Evolutionary conservation across 257 asterid genomes (phyloP).

Genomic region (Primulina eburnea): DNA sequence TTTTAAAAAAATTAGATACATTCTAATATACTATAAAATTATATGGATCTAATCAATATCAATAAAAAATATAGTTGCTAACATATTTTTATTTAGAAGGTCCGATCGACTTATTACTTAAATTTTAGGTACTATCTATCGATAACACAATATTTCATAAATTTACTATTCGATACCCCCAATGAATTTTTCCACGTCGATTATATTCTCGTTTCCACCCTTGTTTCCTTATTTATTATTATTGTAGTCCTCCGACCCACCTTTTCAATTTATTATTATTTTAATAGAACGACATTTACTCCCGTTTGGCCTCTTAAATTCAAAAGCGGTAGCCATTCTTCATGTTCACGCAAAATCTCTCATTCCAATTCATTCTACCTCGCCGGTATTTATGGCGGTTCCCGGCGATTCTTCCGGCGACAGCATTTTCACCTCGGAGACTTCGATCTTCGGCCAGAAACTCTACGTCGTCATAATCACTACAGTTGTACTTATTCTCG

Average conservation of each 20-base stretch:
- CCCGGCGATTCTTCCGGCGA: conserved; percentile 36
- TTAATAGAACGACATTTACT: neutral
- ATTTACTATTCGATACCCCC: too few relatives aligned
- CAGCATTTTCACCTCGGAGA: conserved; percentile 40
- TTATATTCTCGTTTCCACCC: too few relatives aligned
- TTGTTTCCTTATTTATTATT: too few relatives aligned
- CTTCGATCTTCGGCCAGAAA: conserved; percentile 69
- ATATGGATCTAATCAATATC: too few relatives aligned
- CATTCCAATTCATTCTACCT: conserved; percentile 8
- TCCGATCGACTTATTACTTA: too few relatives aligned
- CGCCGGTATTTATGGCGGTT: conserved; percentile 47
- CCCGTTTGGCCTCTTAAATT: neutral
- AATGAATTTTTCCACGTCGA: too few relatives aligned
- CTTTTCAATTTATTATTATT: neutral
- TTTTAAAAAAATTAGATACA: too few relatives aligned
- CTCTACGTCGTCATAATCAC: conserved; percentile 59
- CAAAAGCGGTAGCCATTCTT: conserved; percentile 14
- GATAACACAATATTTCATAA: too few relatives aligned
- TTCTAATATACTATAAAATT: too few relatives aligned
- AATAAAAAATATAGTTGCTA: too few relatives aligned
- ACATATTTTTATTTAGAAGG: too few relatives aligned
- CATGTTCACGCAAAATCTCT: neutral
- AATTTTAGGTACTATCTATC: too few relatives aligned
- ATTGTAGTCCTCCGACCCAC: neutral
- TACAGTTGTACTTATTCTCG: conserved; percentile 43